Percentiles rank a stretch among this genome's conserved stretches.
Conservation (phyloP, 2,329 filamentous ascomycete species). For the Microcera coccophila region DNA sequence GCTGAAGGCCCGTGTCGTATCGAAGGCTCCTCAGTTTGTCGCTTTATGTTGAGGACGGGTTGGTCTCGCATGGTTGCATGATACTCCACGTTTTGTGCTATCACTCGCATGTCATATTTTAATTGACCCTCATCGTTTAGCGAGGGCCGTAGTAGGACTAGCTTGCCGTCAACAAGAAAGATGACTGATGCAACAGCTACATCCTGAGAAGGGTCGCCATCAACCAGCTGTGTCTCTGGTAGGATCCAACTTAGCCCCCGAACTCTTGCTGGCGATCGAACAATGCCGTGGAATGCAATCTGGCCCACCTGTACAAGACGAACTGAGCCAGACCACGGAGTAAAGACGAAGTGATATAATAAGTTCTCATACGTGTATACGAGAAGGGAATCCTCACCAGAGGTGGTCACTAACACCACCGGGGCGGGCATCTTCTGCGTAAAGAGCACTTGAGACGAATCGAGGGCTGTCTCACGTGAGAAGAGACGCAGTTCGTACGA, state of each 20-base stretch:
- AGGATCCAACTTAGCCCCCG: constrained; percentile 93
- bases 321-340: constrained; percentile 63
- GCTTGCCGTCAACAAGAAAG: constrained; percentile 95
- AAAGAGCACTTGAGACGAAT: constrained; percentile 69
- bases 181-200: constrained; percentile 89
- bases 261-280: constrained; percentile 86
- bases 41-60: constrained; percentile 40
- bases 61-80: constrained; percentile 91
- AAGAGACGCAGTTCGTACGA: constrained; percentile 87
- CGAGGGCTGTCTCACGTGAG: constrained; percentile 78
- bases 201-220: constrained; percentile 93
- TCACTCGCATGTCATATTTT: constrained; percentile 97
- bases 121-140: constrained; percentile 76
- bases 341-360: constrained; percentile 90
- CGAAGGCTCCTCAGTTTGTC: constrained; percentile 22
- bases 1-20: constrained; percentile 37
- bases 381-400: constrained; percentile 88
- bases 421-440: constrained; percentile 75
- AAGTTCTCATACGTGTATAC: constrained; percentile 98
- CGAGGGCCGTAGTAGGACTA: constrained; percentile 86
- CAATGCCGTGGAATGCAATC: constrained; percentile 95
- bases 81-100: constrained; percentile 94
- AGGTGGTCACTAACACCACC: constrained; percentile 83
- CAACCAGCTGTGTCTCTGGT: constrained; percentile 80
- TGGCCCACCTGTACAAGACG: constrained; percentile 91